Evolutionary conservation across 345 rosid species (phyloP).

Genomic region (Eucalyptus guilfoylei): DNA sequence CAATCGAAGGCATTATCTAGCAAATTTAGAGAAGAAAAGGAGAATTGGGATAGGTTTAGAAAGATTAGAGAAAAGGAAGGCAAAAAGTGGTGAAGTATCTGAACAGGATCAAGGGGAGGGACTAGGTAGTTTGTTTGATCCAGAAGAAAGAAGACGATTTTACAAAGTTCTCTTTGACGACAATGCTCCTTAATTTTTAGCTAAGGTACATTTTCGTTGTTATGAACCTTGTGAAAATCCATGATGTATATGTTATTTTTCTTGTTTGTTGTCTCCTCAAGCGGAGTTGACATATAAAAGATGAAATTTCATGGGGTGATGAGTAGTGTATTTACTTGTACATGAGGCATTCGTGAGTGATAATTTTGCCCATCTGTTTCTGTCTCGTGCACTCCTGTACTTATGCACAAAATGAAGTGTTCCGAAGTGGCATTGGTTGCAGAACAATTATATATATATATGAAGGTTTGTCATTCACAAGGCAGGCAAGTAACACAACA

Average conservation of each 20-base stretch:
- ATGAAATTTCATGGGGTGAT: not conserved
- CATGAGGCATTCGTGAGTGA: not conserved
- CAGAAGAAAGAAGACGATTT: constrained; percentile 81
- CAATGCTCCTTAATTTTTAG: constrained; percentile 6
- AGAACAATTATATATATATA: not conserved
- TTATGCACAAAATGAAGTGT: not conserved
- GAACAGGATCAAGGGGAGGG: constrained; percentile 34
- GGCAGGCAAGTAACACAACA: not conserved
- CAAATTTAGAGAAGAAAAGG: constrained; percentile 60
- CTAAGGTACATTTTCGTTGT: not conserved
- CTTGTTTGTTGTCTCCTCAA: not conserved
- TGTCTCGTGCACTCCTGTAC: not conserved
- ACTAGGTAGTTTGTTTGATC: constrained; percentile 50
- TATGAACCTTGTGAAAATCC: not conserved
- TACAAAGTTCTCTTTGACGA: constrained; percentile 71
- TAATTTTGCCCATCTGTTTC: not conserved
- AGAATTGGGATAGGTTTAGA: constrained; percentile 31
- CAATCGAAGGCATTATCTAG: constrained; percentile 35
- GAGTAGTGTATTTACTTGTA: not conserved
- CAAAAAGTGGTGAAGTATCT: constrained; percentile 6
- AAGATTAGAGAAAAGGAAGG: constrained; percentile 22
- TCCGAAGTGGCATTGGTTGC: not conserved
- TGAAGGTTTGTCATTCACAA: not conserved
- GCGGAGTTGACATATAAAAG: not conserved
- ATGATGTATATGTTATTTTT: not conserved